Base-by-base conservation (phyloP, 495 filamentous ascomycete genomes). In the Patellaria atrata region DNA sequence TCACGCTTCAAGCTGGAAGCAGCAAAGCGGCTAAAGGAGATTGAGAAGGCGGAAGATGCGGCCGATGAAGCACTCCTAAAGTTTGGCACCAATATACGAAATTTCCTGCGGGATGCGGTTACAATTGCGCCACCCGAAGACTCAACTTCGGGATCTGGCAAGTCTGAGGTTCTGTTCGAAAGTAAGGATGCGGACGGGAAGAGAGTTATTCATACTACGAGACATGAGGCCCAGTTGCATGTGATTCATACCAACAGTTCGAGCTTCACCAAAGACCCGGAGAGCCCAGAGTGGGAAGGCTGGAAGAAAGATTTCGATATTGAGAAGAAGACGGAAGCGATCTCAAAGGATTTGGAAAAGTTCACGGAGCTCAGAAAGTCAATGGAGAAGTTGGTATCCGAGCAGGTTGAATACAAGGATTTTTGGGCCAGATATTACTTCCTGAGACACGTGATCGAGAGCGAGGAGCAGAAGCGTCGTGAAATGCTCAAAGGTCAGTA, bases 351-450 rank as follows among this genome's bases (percentile, higher is more conserved):
- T 55, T 50, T 99, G 37, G 77, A 86, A 38, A 83, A 79, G 44
- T 93, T 92, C 47, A 74, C 78, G 15, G 89, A 96, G 58, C 63
- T 99, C 40, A 68, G 89, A 39, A 56, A 69, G 25, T 84, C 86
- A 3, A 96, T 94, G 89, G 91, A 94, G 68, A 86, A 79, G 61
- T 65, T 93, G 33, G 91, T 96, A 14, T 91, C 89, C 12, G 85
- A 85, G 58, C 68, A 68, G 43, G 83, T 94, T 10, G 68, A 84
- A 20, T 99, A 99, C 53, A 69, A 60, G 10, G 71, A 77, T 28
- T 99, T 96, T 55, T 99, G 91, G 91, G 77, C 68, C 45, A 68
- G 89, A 23, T 99, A 99, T 54, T 96, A 94, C 47, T 99, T 94
- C 64, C 62, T 96, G 40, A 65, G 91, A 46, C 77, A 91, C 43